A percentile compares a stretch with the other conserved stretches of the same genome.
phyloP scores from a whole-genome alignment of 2,329 filamentous ascomycete genomes.

The Talaromyces amestolkiae region DNA sequence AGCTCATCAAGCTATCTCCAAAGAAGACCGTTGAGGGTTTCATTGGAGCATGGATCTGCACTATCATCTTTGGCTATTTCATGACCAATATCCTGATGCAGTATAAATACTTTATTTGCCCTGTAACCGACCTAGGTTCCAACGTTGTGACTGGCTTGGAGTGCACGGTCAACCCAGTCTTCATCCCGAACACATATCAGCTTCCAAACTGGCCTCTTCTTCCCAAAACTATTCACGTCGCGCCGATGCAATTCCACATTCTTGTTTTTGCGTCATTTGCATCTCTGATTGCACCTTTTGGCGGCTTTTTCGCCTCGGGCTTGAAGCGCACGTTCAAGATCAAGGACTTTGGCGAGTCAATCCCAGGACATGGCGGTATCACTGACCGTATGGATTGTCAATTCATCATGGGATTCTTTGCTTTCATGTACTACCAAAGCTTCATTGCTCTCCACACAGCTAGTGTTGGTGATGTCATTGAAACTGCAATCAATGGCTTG shows the following conservation, averaged over 20 bases:
- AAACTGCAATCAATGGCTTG: constrained; percentile 87
- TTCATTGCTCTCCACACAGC: constrained; percentile 90
- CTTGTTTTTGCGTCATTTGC: constrained; percentile 88
- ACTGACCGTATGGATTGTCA: constrained; percentile 99
- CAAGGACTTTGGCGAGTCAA: constrained; percentile 98
- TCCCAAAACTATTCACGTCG: constrained; percentile 69
- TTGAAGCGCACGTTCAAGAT: constrained; percentile 99
- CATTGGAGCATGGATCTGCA: constrained; percentile 92
- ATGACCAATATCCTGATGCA: constrained; percentile 82
- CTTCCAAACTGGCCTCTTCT: constrained; percentile 71
- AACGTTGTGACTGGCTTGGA: constrained; percentile 88
- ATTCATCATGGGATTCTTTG: constrained; percentile 99
- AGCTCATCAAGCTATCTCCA: constrained; percentile 94
- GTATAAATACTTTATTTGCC: constrained; percentile 97
- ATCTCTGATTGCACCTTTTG: constrained; percentile 93
- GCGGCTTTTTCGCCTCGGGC: constrained; percentile 96
- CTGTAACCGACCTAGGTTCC: constrained; percentile 91
- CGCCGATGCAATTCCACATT: constrained; percentile 92
- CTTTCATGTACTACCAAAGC: constrained; percentile 97
- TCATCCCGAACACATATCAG: constrained; percentile 72
- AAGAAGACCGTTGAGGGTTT: constrained; percentile 99
- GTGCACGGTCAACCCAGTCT: constrained; percentile 88
- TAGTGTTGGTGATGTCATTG: constrained; percentile 80
- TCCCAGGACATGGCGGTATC: constrained; percentile 95
- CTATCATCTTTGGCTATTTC: constrained; percentile 76